A percentile compares a stretch with the other conserved stretches of the same genome.
These are phyloP conservation scores for Oidiodendron maius DNA, from an alignment of 495 filamentous ascomycete genomes.

Conservation along the genomic window DNA sequence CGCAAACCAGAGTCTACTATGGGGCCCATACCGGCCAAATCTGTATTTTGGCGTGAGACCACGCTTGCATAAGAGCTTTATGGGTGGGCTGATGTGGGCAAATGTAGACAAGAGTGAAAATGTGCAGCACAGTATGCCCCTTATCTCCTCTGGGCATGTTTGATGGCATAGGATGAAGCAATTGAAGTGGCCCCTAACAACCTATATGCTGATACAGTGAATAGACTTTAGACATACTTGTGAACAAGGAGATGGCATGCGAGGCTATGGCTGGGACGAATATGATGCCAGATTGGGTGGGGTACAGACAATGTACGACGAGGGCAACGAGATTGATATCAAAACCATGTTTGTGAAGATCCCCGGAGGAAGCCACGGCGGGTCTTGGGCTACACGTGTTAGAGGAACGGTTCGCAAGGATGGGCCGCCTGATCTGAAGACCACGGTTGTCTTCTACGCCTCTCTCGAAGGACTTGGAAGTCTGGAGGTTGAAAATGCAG, in stretches of 20 bases:
- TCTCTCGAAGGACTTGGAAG: constrained; percentile 71
- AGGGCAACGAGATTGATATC: constrained; percentile 79
- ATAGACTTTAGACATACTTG: constrained; percentile 89
- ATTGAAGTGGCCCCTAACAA: too few relatives aligned
- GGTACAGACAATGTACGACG: constrained; percentile 83
- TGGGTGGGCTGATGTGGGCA: constrained; percentile 83
- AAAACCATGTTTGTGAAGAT: constrained; percentile 92
- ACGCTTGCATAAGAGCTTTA: constrained; percentile 77
- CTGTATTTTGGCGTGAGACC: constrained; percentile 93
- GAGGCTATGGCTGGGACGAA: constrained; percentile 94
- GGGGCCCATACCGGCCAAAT: constrained; percentile 94
- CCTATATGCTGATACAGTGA: background rate
- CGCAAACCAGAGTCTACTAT: constrained; percentile 83
- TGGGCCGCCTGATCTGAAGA: constrained; percentile 57
- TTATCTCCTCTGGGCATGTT: too few relatives aligned
- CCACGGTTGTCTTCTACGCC: constrained; percentile 74
- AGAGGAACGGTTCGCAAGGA: constrained; percentile 63
- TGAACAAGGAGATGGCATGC: constrained; percentile 92
- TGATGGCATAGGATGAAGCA: background rate
- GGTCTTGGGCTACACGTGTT: constrained; percentile 85
- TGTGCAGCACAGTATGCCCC: constrained; percentile 68
- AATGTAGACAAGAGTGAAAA: constrained; percentile 75
- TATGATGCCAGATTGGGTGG: constrained; percentile 88
- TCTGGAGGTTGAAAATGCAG: constrained; percentile 50
- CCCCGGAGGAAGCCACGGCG: constrained; percentile 80